phyloP scores from a whole-genome alignment of 176 grass and related monocot species.

The Elymus sibiricus region DNA sequence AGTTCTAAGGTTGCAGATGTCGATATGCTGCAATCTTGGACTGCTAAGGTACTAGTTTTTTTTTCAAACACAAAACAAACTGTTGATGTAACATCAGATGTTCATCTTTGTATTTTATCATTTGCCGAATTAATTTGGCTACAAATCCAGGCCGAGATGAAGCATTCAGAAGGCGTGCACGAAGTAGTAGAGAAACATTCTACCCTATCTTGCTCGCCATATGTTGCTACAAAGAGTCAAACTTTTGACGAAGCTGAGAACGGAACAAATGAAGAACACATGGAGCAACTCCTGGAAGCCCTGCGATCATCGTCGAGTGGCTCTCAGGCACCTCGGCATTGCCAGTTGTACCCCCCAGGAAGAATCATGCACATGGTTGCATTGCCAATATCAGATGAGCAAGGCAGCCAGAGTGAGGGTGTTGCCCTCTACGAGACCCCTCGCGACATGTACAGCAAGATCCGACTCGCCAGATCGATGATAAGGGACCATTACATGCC shows the following conservation, averaged over 20 bases:
- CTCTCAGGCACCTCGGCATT: conserved; percentile 1
- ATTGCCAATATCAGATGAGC: conserved; percentile 22
- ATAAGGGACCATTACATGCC: conserved; percentile 82
- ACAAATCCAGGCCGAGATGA: conserved; percentile 19
- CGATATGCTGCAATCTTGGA: neutral
- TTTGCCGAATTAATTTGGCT: neutral
- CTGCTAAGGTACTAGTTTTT: conserved; percentile 11
- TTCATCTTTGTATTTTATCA: neutral
- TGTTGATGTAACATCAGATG: neutral
- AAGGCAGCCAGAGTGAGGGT: neutral
- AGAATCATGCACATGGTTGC: conserved; percentile 83
- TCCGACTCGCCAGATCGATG: conserved; percentile 45
- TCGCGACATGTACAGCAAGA: conserved; percentile 58
- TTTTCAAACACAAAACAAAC: neutral
- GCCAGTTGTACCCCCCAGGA: conserved; percentile 72
- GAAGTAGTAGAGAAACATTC: conserved; percentile 5
- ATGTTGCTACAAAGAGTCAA: neutral
- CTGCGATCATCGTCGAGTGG: neutral
- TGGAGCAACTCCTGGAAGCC: conserved; percentile 1
- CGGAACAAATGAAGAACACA: conserved; percentile 16
- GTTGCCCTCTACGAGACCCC: conserved; percentile 56
- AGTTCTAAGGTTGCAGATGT: conserved; percentile 23
- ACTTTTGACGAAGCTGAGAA: conserved; percentile 2
- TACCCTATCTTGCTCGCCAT: conserved; percentile 26
- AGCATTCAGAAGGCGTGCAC: neutral